Evolutionary conservation across 805 yeast species (phyloP).

Genomic region (Grigorovia jiainica): DNA sequence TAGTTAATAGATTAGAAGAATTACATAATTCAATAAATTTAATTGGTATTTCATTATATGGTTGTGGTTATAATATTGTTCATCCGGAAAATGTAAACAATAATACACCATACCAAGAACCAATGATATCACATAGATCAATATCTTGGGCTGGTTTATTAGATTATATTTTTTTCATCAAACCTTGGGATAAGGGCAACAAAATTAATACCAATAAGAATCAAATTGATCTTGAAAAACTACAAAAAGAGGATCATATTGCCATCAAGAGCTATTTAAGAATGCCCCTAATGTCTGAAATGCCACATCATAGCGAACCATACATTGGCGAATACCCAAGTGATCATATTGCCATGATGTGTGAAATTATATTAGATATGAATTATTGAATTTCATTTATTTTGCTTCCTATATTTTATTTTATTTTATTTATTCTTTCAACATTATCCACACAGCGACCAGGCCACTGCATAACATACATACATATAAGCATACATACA

Average conservation of each 20-base stretch:
- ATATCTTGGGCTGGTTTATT: slow-evolving; percentile 76
- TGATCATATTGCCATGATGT: slow-evolving; percentile 80
- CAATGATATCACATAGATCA: slow-evolving; percentile 87
- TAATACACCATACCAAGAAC: slow-evolving; percentile 54
- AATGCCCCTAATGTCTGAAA: slow-evolving; percentile 61
- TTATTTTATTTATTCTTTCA: neutral
- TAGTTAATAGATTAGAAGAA: slow-evolving; percentile 38
- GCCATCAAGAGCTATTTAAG: slow-evolving; percentile 44
- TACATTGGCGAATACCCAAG: slow-evolving; percentile 74
- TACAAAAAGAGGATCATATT: slow-evolving; percentile 34
- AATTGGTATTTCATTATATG: slow-evolving; percentile 63
- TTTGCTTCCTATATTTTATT: neutral
- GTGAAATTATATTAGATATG: slow-evolving; percentile 30
- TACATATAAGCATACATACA: no score
- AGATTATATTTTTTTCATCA: slow-evolving; percentile 69
- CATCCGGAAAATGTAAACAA: slow-evolving; percentile 57
- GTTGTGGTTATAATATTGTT: slow-evolving; percentile 51
- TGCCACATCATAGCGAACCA: slow-evolving; percentile 81
- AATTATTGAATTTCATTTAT: no score
- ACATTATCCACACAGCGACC: neutral
- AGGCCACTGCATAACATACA: neutral
- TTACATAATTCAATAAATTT: slow-evolving; percentile 47
- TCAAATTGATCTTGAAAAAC: slow-evolving; percentile 23
- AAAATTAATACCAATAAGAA: slow-evolving; percentile 14
- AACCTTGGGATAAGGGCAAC: slow-evolving; percentile 34